These are phyloP conservation scores for Priceomyces castillae DNA, from an alignment of 805 yeast species.

Conservation along the genomic window DNA sequence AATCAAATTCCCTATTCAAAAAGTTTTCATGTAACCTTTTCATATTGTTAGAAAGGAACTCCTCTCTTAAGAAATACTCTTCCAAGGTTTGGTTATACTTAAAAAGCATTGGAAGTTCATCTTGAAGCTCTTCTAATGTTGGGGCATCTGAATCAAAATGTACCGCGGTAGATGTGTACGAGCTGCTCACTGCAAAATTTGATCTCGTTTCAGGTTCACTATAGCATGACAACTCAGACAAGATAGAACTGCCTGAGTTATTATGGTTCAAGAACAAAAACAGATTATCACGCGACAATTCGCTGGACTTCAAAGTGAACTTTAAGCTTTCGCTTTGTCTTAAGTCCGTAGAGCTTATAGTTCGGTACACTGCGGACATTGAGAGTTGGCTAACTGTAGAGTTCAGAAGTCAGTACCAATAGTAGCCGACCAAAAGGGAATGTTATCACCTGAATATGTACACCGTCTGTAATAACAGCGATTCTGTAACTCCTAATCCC, in stretches of 20 bases:
- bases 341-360: constrained; percentile 11
- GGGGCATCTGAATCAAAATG: constrained; percentile 4
- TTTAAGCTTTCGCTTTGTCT: constrained; percentile 9
- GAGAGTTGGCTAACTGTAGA: neutral
- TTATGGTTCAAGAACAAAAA: constrained; percentile 6
- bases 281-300: constrained; percentile 2
- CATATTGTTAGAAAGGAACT: constrained; percentile 9
- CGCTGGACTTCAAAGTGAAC: constrained; percentile 9
- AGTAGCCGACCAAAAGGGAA: neutral
- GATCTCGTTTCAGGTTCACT: constrained; percentile 1
- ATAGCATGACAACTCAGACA: constrained; percentile 3
- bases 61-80: constrained; percentile 7
- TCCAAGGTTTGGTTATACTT: constrained; percentile 5
- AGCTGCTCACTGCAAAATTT: neutral
- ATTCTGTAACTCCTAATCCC: neutral
- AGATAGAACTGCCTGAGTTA: constrained; percentile 4
- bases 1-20: constrained; percentile 5
- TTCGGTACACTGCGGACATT: constrained; percentile 6
- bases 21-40: constrained; percentile 5
- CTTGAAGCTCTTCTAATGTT: constrained; percentile 6
- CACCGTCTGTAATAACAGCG: neutral
- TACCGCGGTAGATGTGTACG: neutral
- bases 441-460: neutral
- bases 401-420: neutral
- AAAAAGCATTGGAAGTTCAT: constrained; percentile 6